Evolutionary conservation across 176 grass and related monocot genomes (phyloP), one percentile per base, ranked within the genome.

Genomic region (Cenchrus fungigraminus): DNA sequence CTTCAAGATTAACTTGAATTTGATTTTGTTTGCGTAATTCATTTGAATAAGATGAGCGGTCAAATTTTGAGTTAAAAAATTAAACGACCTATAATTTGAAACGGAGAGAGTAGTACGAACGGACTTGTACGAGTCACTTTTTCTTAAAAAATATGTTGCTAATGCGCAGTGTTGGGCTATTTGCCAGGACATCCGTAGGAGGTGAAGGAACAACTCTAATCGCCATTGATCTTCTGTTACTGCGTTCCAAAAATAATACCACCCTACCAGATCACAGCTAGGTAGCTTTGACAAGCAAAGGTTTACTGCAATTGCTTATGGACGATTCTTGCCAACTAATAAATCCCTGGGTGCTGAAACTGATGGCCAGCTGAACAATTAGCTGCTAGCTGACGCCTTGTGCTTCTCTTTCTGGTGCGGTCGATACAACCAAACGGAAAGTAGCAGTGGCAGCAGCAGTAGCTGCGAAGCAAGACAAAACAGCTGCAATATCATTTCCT

Each of bases 361-460:
- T 19, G 75, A 63, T 32, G 70, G 54, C 19, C 54, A 44, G 44
- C 60, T 28, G 59, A 25, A 40, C 37, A 40, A 28, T 68, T 65
- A 32, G 9, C 74, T 76, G 74, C 15, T 53, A 60, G 19, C 65
- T 62, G 31, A 78, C 50, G 73, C 68, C 43, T 15, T 59, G 9
- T 10, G 65, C 80, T 78, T 55, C 28, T 81, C 62, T 76, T 86
- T 86, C 64, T 55, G 63, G 45, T 71, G 8, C 14, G 78, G 72
- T 77, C 65, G 72, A 82, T 77, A 25, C 46, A 72, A 82, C 82
- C 68, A 89, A 85, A 85, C 79, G 11, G 47, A 63, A 65, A 71
- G 66, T 14, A 44, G 52, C 6, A 31, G 54, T 59, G 60, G 64
- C 28, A 74, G 47, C 7, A 31, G 2, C 15, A 31, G 25, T 25